phyloP scores from a whole-genome alignment of 1,139 yeast species.

The Pneumocystis wakefieldiae region DNA sequence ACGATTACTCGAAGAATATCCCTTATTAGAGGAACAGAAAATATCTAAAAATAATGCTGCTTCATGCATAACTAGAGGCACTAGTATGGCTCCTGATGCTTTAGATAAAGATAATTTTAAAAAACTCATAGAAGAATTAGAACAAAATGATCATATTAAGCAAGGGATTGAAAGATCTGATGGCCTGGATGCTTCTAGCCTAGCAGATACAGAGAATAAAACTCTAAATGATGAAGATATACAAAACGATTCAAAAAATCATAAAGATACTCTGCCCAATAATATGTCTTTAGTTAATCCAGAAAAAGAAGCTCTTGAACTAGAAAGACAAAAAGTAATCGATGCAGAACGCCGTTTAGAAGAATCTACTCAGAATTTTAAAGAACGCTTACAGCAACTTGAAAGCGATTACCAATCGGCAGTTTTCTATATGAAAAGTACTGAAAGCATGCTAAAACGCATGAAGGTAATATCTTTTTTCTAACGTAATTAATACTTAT shows the following conservation, averaged over 20 bases:
- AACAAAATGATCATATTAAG: neutral
- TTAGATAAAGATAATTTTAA: neutral
- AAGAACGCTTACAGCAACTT: slow-evolving; percentile 12
- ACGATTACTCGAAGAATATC: neutral
- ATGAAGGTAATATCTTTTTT: slow-evolving; percentile 11
- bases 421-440: slow-evolving; percentile 14
- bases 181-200: neutral
- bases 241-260: neutral
- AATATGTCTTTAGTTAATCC: neutral
- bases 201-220: neutral
- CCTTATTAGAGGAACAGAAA: neutral
- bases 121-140: neutral
- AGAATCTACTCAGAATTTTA: slow-evolving; percentile 9
- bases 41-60: neutral
- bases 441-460: slow-evolving; percentile 13
- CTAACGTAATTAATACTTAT: neutral
- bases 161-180: neutral
- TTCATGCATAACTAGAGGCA: neutral
- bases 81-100: neutral
- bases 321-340: slow-evolving; percentile 7
- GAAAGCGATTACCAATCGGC: slow-evolving; percentile 14
- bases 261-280: neutral
- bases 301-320: neutral
- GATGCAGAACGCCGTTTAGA: slow-evolving; percentile 11
- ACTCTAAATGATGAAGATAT: neutral